phyloP scores from a whole-genome alignment of 768 basidiomycete genomes.

The Tubosaeta sp. region DNA sequence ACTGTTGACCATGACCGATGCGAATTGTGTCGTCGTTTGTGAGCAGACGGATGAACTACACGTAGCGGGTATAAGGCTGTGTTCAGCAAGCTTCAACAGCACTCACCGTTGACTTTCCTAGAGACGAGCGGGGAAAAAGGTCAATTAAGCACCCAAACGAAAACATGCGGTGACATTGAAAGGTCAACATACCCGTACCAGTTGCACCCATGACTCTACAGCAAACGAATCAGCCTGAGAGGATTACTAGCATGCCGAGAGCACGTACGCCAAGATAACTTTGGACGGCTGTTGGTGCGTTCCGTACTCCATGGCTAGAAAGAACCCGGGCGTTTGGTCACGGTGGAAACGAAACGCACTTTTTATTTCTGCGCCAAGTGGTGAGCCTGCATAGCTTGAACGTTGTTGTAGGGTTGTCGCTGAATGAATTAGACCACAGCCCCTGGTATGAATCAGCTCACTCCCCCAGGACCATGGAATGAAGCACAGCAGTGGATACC shows the following conservation, averaged over 20 bases:
- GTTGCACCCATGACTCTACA: slow-evolving; percentile 9
- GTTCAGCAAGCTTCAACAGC: background rate
- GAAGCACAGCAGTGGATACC: background rate
- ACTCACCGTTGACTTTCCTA: slow-evolving; percentile 11
- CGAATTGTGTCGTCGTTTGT: slow-evolving; percentile 3
- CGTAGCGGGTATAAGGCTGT: background rate
- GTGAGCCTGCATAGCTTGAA: background rate
- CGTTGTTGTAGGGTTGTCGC: background rate
- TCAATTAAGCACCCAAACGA: background rate
- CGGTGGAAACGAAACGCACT: background rate
- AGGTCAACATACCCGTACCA: slow-evolving; percentile 3
- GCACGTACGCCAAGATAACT: slow-evolving; percentile 4
- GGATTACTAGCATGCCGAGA: background rate
- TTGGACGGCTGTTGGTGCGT: background rate
- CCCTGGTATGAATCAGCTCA: no score
- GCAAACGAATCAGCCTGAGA: background rate
- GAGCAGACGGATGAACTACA: no score
- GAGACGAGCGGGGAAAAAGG: no score
- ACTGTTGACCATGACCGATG: slow-evolving; percentile 8
- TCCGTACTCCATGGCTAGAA: background rate
- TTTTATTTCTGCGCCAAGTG: background rate
- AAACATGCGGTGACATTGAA: background rate
- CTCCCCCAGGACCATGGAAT: no score
- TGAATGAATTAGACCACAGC: background rate
- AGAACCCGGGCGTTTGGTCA: background rate